phyloP scores from a whole-genome alignment of 495 filamentous ascomycete genomes.

The Lophiostoma macrostomum region DNA sequence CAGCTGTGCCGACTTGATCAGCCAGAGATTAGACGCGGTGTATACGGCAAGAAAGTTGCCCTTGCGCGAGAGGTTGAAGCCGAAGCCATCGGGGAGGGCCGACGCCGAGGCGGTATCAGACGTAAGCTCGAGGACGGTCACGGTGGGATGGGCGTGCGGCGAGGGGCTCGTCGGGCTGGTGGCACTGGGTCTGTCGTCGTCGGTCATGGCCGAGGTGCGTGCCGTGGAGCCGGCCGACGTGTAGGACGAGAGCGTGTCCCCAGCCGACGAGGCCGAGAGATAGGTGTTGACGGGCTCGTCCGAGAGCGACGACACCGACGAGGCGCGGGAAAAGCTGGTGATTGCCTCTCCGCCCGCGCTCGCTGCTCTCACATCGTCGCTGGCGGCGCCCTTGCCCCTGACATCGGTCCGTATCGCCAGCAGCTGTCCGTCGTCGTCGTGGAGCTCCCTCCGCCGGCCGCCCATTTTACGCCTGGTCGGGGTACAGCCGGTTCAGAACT shows the following conservation, averaged over 20 bases:
- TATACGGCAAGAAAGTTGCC: constrained; percentile 31
- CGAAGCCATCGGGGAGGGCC: constrained; percentile 34
- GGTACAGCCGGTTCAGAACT: not conserved
- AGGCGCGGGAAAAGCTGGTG: constrained; percentile 7
- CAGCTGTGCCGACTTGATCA: constrained; percentile 29
- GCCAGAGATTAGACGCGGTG: constrained; percentile 30
- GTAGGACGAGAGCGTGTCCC: constrained; percentile 26
- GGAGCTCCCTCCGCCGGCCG: constrained; percentile 12
- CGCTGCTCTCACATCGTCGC: not conserved
- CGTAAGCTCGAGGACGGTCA: constrained; percentile 31
- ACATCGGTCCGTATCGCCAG: constrained; percentile 25
- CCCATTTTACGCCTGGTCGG: constrained; percentile 9
- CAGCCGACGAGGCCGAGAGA: constrained; percentile 22
- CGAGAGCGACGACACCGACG: constrained; percentile 15
- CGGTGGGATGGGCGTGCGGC: constrained; percentile 17
- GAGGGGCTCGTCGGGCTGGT: constrained; percentile 8
- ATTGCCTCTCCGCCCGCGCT: not conserved
- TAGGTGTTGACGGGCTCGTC: constrained; percentile 23
- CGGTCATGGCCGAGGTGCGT: constrained; percentile 28
- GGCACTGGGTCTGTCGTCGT: constrained; percentile 21
- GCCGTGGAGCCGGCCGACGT: constrained; percentile 28
- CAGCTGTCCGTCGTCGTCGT: constrained; percentile 12
- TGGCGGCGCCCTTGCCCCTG: constrained; percentile 5
- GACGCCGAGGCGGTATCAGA: constrained; percentile 33
- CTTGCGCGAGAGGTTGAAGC: constrained; percentile 32